Base-by-base conservation (phyloP, 176 grass and related monocot genomes). In the Oryza rufipogon region DNA sequence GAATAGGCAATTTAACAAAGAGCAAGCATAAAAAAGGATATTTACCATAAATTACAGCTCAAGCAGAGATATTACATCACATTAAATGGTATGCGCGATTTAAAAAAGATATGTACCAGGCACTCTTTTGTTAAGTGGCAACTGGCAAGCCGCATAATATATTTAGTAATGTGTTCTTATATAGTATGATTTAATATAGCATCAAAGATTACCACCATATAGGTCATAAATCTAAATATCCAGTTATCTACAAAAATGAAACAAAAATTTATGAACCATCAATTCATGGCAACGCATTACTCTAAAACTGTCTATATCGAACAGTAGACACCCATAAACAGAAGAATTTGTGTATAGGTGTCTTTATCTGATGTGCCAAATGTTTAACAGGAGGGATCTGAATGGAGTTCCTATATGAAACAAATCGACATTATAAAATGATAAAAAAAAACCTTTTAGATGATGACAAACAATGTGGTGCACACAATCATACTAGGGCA, bases 51-150 rank as follows among this genome's bases (percentile, higher is more conserved):
- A 44, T 2, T 56, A 41, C 49, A 56, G 46, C 12, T 73, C 58
- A 45, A 52, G 34, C 51, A 86, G n/a, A 80, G 58, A 85, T 72
- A 39, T 23, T 64, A 60, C 25, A 6, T 56, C 66, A 84, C 28
- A 88, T 8, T 66, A 73, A 88, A 39, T 52, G 11, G 19, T 60
- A 17, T 2, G 2, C 1, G 74, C 1, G 79, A 46, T 45, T 19
- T 36, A 45, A 58, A 73, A 79, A 19, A 17, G 5, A 20, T 79
- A 33, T 1, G 4, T 32, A 42, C n/a, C 30, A 11, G 14, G 34
- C 4, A 46, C 58, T 28, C 66, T 73, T 79, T 56, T 73, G 9
- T 44, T 44, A 44, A 44, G 42, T 44, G 42, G 42, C 42, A 44
- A 44, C 9, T 11, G 42, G 42, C 42, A 44, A 44, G 42, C 42